Percentiles rank a stretch among this genome's conserved stretches.
Conservation (phyloP, 495 filamentous ascomycete genomes). For the Sporormia fimetaria region DNA sequence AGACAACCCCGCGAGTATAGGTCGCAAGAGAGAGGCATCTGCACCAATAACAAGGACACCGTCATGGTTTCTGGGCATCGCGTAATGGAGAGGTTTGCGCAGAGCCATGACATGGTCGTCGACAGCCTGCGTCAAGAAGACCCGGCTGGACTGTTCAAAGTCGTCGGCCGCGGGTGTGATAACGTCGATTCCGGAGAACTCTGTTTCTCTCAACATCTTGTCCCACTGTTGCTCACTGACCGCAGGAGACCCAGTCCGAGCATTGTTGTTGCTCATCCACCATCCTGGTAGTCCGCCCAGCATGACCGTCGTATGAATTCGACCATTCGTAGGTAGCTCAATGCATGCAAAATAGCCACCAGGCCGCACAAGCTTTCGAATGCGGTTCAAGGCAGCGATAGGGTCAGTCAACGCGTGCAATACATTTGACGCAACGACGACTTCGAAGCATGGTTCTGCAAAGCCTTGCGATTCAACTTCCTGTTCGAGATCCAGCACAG, state of each 20-base stretch:
- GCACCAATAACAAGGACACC: constrained; percentile 1
- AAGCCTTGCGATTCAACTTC: constrained; percentile 11
- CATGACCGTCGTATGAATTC: background rate
- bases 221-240: constrained; percentile 6
- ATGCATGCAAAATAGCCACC: constrained; percentile 7
- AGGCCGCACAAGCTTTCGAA: constrained; percentile 4
- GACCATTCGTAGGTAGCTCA: background rate
- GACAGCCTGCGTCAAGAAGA: constrained; percentile 2
- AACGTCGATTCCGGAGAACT: constrained; percentile 5
- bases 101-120: constrained; percentile 5
- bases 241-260: background rate
- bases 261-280: constrained; percentile 2
- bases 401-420: constrained; percentile 6
- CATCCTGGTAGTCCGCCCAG: constrained; percentile 3
- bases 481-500: constrained; percentile 4
- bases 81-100: constrained; percentile 1
- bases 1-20: background rate
- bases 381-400: background rate
- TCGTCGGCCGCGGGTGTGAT: background rate
- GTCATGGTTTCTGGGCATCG: background rate
- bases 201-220: background rate
- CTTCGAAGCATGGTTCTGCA: constrained; percentile 1
- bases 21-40: background rate
- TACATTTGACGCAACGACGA: constrained; percentile 9
- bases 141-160: background rate